phyloP scores from a whole-genome alignment of 495 filamentous ascomycete species.

The Aspergillus incahuasiensis region DNA sequence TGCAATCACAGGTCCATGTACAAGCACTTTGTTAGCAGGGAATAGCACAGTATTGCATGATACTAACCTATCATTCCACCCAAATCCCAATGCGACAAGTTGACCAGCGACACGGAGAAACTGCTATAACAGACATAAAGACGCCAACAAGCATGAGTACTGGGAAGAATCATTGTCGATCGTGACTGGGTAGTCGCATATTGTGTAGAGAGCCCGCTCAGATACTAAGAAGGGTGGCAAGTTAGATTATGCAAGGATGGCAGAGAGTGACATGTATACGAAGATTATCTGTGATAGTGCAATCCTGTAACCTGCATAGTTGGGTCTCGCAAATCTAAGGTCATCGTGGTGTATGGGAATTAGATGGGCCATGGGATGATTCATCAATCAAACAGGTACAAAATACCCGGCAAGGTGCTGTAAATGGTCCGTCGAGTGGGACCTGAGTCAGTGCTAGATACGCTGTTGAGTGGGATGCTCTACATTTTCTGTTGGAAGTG shows the following conservation, averaged over 20 bases:
- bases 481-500: too few species aligned
- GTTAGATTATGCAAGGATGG: background rate
- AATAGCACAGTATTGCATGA: background rate
- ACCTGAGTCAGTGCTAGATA: too few species aligned
- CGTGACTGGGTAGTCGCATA: background rate
- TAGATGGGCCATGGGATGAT: too few species aligned
- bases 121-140: background rate
- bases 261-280: background rate
- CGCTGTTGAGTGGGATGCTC: too few species aligned
- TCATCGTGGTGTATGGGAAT: too few species aligned
- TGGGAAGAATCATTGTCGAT: background rate
- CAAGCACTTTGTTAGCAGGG: background rate
- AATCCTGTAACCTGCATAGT: background rate
- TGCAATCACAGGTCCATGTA: background rate
- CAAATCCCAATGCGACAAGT: conserved; percentile 1
- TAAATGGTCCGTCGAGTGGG: too few species aligned
- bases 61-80: conserved; percentile 1
- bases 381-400: conserved; percentile 1
- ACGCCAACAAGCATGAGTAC: background rate
- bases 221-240: background rate
- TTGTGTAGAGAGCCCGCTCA: background rate
- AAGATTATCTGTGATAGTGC: background rate
- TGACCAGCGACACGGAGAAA: background rate
- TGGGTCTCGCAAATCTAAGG: too few species aligned
- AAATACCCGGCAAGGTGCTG: too few species aligned